A percentile compares a stretch with the other conserved stretches of the same genome.
Evolutionary conservation across 1,284 basidiomycete genomes (phyloP).

Genomic region (Gastroboletus turbinatus): DNA sequence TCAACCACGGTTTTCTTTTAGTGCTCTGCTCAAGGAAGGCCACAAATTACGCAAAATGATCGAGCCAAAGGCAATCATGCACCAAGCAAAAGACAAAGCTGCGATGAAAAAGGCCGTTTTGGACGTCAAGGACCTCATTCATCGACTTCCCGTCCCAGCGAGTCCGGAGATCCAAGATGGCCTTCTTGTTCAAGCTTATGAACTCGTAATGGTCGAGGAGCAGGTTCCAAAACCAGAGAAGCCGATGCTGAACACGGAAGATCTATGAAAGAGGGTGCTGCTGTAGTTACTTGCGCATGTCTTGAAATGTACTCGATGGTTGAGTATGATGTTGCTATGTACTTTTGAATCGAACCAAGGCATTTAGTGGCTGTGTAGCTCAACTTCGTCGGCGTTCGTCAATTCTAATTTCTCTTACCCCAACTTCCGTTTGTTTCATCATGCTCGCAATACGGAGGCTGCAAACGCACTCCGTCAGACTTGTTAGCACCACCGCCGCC

Average conservation of each 20-base stretch:
- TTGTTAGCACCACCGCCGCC: slow-evolving; percentile 4
- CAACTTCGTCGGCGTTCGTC: too few relatives aligned
- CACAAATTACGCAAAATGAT: slow-evolving; percentile 27
- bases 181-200: slow-evolving; percentile 32
- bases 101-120: slow-evolving; percentile 26
- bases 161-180: slow-evolving; percentile 31
- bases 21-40: slow-evolving; percentile 24
- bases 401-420: too few relatives aligned
- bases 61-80: slow-evolving; percentile 29
- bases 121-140: slow-evolving; percentile 29
- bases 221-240: slow-evolving; percentile 19
- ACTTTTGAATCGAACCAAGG: too few relatives aligned
- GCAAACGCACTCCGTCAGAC: slow-evolving; percentile 1
- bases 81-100: slow-evolving; percentile 16
- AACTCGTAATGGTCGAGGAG: slow-evolving; percentile 30
- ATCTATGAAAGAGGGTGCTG: slow-evolving; percentile 25
- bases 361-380: too few relatives aligned
- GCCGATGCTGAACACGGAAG: slow-evolving; percentile 29
- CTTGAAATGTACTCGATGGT: too few relatives aligned
- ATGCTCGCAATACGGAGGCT: slow-evolving; percentile 22
- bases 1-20: neutral
- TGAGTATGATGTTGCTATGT: too few relatives aligned
- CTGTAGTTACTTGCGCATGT: neutral
- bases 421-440: neutral
- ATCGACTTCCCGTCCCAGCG: slow-evolving; percentile 15